Evolutionary conservation across 257 asterid genomes (phyloP), one percentile per base, ranked within the genome.

Genomic region (Solanum chmielewskii): DNA sequence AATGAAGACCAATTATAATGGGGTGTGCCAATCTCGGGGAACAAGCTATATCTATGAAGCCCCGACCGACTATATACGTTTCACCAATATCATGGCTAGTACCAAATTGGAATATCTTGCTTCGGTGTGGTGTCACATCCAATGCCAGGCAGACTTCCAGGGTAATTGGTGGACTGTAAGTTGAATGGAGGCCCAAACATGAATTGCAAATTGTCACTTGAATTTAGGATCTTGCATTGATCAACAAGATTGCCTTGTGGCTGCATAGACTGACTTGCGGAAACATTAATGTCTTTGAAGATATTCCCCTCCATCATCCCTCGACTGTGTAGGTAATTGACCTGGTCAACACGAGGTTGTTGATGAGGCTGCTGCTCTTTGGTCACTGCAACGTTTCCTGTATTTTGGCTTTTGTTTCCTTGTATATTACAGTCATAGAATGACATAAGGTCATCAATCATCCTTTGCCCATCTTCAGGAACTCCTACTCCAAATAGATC

Each of bases 391-490:
- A 47, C 18, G 71, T 73, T 93, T 15, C 88, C 88, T 2, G 80
- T 10, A 82, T 86, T 86, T 11, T 90, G 39, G 87, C 39, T 90
- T 85, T 89, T 90, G 90, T 92, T 92, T 52, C 88, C 91, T 84
- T 90, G 94, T 42, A 93, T 85, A 47, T 92, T 94, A 9, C 47
- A 88, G 3, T 94, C 98, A 10, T 95, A 95, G 11, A 89, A 85
- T 6, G 96, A 94, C 98, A 95, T 92, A 11, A 95, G 98, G 37
- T 92, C 95, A 10, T 70, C 90, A 85, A 95, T 93, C 92, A 87
- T 90, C 88, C 94, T 92, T 88, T 92, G 95, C 88, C 95, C 98
- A 31, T 93, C 98, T 87, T 95, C 98, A 2, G 98, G 94, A 66
- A 95, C 95, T 35, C 93, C 94, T 11, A 91, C 73, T 39, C 94